These are phyloP conservation scores for Eucalyptus pauciflora DNA, from an alignment of 345 rosid genomes.

Conservation along the genomic window DNA sequence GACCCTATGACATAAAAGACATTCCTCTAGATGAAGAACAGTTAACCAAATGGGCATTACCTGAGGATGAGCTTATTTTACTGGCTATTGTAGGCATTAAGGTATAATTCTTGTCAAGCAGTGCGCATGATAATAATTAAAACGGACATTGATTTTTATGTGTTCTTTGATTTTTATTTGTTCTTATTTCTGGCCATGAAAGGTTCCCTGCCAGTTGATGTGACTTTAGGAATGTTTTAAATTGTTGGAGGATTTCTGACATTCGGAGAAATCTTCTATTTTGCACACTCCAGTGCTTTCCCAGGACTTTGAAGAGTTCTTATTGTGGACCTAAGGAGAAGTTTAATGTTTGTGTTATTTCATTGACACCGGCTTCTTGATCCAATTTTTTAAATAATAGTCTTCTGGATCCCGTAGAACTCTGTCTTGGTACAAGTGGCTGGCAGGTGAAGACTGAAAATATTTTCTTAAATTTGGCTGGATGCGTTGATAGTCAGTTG, in stretches of 20 bases:
- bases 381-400: rapidly evolving
- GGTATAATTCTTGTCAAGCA: conserved; percentile 18
- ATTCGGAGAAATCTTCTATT: neutral
- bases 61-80: conserved; percentile 83
- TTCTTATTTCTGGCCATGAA: neutral
- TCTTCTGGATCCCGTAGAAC: rapidly evolving
- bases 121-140: neutral
- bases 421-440: neutral
- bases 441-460: neutral
- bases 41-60: conserved; percentile 60
- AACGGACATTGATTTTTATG: neutral
- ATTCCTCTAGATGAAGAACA: conserved; percentile 66
- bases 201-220: neutral
- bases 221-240: neutral
- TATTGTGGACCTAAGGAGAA: neutral
- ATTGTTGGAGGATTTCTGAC: neutral
- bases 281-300: neutral
- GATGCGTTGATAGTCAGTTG: neutral
- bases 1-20: conserved; percentile 46
- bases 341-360: neutral
- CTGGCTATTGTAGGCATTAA: conserved; percentile 84
- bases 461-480: neutral
- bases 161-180: neutral
- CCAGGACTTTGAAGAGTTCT: neutral
- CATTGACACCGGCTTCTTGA: neutral